Conservation (phyloP, 2,329 filamentous ascomycete species). For the Trichoderma breve region DNA sequence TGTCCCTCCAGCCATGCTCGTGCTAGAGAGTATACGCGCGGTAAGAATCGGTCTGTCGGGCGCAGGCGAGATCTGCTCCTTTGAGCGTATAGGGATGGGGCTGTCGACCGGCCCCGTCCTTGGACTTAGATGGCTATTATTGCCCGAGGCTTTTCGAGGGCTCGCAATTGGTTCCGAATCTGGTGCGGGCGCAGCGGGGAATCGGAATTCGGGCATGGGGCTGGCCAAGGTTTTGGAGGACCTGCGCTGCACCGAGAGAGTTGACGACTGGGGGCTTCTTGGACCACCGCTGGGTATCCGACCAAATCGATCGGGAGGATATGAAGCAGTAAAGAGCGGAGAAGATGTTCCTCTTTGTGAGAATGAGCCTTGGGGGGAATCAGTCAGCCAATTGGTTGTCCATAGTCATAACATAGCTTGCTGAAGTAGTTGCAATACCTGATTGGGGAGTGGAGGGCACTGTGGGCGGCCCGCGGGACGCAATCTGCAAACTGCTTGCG, state of each 20-base stretch:
- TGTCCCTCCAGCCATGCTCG: constrained; percentile 70
- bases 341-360: constrained; percentile 45
- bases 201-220: constrained; percentile 55
- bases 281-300: constrained; percentile 41
- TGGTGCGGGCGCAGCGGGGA: constrained; percentile 49
- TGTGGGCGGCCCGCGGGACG: constrained; percentile 39
- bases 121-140: constrained; percentile 44
- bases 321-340: constrained; percentile 55
- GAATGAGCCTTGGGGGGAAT: constrained; percentile 5
- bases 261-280: constrained; percentile 48
- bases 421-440: constrained; percentile 32
- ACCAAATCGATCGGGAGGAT: constrained; percentile 49
- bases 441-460: constrained; percentile 42
- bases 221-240: constrained; percentile 44
- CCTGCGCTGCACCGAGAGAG: constrained; percentile 34
- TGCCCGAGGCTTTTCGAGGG: constrained; percentile 33
- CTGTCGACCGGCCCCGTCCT: constrained; percentile 35
- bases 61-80: constrained; percentile 48
- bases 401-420: not conserved
- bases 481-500: constrained; percentile 78
- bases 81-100: constrained; percentile 41
- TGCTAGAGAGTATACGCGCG: constrained; percentile 71
- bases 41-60: constrained; percentile 60
- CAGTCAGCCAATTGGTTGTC: constrained; percentile 8
- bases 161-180: constrained; percentile 34